Percentiles rank a stretch among this genome's conserved stretches.
These are phyloP conservation scores for Botrytis elliptica DNA, from an alignment of 2,329 filamentous ascomycete genomes.

Conservation along the genomic window DNA sequence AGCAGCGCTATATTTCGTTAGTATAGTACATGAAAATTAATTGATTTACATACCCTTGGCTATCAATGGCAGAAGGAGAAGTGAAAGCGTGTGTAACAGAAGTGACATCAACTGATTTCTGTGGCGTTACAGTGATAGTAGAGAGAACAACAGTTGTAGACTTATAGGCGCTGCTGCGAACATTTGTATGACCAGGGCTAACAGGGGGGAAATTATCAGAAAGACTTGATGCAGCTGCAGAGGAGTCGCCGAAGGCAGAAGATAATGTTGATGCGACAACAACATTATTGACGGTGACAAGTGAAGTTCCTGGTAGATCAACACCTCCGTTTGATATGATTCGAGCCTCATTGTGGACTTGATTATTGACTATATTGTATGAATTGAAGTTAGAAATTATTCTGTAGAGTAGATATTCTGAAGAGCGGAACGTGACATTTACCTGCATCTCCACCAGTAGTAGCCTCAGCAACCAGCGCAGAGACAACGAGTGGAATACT, in stretches of 20 bases:
- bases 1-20: not conserved
- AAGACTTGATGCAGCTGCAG: not conserved
- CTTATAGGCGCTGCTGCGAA: not conserved
- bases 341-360: not conserved
- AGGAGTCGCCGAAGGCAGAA: not conserved
- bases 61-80: not conserved
- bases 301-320: not conserved
- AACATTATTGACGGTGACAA: constrained; percentile 12
- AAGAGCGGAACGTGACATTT: not conserved
- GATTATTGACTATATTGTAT: not conserved
- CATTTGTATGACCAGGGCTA: not conserved
- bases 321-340: not conserved
- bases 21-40: not conserved
- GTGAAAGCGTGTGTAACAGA: not conserved
- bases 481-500: not conserved
- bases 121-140: not conserved
- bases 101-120: not conserved
- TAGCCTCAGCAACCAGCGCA: not conserved
- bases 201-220: constrained; percentile 1
- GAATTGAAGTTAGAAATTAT: not conserved
- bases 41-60: not conserved
- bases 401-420: not conserved
- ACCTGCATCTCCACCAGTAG: not conserved
- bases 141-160: not conserved
- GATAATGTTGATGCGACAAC: constrained; percentile 5